phyloP scores from a whole-genome alignment of 2,329 filamentous ascomycete genomes.

The Sclerotinia borealis region DNA sequence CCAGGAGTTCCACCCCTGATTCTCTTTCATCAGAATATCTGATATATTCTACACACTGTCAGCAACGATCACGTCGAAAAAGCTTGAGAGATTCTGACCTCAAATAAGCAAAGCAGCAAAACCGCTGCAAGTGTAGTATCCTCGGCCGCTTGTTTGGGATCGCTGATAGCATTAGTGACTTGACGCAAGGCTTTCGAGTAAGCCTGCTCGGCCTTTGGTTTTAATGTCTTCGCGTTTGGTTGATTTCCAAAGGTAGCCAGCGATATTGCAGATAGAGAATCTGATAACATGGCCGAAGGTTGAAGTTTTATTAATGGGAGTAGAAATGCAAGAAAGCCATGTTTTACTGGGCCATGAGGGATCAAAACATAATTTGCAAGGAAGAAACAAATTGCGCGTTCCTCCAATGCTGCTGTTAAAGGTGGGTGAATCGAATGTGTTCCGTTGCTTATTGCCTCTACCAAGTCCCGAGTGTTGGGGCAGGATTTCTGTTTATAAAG shows the following conservation, averaged over 20 bases:
- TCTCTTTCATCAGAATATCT: constrained; percentile 4
- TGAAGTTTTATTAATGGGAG: constrained; percentile 8
- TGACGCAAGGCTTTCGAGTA: constrained; percentile 9
- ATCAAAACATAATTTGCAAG: constrained; percentile 11
- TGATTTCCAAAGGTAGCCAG: constrained; percentile 10
- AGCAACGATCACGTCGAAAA: not conserved
- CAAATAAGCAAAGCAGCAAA: constrained; percentile 8
- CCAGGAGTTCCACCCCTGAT: constrained; percentile 9
- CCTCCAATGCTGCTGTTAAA: constrained; percentile 7
- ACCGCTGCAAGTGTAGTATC: constrained; percentile 10
- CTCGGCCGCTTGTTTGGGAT: constrained; percentile 1
- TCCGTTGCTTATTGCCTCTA: constrained; percentile 7
- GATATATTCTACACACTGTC: not conserved
- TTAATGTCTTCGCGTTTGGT: constrained; percentile 9
- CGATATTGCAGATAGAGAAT: not conserved
- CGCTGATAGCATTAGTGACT: not conserved
- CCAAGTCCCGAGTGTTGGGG: not conserved
- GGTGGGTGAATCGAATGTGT: not conserved
- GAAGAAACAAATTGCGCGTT: constrained; percentile 11
- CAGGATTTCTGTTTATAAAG: not conserved
- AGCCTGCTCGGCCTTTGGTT: constrained; percentile 8
- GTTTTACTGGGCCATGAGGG: not conserved
- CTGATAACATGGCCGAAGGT: constrained; percentile 2
- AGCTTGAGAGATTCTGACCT: not conserved
- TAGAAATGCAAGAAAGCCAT: constrained; percentile 8